Percentiles rank a stretch among this genome's conserved stretches.
phyloP scores from a whole-genome alignment of 768 basidiomycete genomes.

The Suillus bovinus region DNA sequence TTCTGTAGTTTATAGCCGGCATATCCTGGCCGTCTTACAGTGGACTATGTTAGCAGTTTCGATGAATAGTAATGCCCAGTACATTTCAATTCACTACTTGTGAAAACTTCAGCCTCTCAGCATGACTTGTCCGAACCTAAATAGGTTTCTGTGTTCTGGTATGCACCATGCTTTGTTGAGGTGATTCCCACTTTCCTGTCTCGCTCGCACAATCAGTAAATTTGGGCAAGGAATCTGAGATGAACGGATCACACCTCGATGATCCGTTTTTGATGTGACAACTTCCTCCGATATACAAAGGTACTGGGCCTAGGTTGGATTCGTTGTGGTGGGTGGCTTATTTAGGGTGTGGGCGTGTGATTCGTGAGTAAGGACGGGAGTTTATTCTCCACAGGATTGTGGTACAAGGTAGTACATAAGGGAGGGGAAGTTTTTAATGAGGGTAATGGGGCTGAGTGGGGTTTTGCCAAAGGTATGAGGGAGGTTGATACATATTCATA shows the following conservation, averaged over 20 bases:
- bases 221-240: background rate
- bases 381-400: too few relatives aligned
- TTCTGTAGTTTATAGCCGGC: background rate
- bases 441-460: too few relatives aligned
- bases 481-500: too few relatives aligned
- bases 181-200: background rate
- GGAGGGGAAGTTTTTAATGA: too few relatives aligned
- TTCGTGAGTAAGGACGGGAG: too few relatives aligned
- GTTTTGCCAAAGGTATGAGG: too few relatives aligned
- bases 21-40: background rate
- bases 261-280: background rate
- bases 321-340: too few relatives aligned
- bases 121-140: background rate
- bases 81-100: background rate
- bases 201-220: background rate
- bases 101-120: background rate
- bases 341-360: too few relatives aligned
- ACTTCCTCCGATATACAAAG: too few relatives aligned
- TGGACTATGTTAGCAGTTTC: slow-evolving; percentile 1
- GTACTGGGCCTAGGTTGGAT: background rate
- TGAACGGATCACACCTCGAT: background rate
- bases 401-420: too few relatives aligned
- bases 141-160: background rate
- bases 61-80: background rate
- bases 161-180: background rate